Percentiles rank a stretch among this genome's conserved stretches.
Conservation (phyloP, 1,139 yeast species). For the Yamadazyma kanchanaburiensis region DNA sequence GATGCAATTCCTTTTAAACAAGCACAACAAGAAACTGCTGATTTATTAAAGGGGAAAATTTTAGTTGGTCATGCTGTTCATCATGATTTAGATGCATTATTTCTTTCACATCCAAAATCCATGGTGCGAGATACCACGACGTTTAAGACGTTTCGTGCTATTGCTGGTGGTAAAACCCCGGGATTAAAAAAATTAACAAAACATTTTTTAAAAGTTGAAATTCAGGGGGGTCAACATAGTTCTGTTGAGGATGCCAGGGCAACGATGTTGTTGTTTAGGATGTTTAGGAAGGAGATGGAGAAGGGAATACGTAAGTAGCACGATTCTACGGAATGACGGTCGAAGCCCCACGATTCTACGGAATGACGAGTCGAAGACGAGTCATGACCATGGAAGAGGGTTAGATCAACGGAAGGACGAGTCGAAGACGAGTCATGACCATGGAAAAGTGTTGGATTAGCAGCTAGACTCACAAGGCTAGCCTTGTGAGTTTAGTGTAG, state of each 20-base stretch:
- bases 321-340: too few relatives aligned
- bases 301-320: conserved; percentile 8
- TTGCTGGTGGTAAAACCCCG: conserved; percentile 68
- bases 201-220: conserved; percentile 55
- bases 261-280: conserved; percentile 73
- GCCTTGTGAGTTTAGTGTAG: too few relatives aligned
- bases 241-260: conserved; percentile 91
- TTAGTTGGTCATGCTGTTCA: conserved; percentile 84
- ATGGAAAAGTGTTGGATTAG: too few relatives aligned
- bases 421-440: too few relatives aligned
- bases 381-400: too few relatives aligned
- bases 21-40: conserved; percentile 59
- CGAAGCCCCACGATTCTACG: too few relatives aligned
- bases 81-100: conserved; percentile 70
- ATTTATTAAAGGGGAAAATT: conserved; percentile 47
- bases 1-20: conserved; percentile 62
- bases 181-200: conserved; percentile 63
- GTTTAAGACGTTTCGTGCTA: conserved; percentile 54
- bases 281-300: conserved; percentile 62
- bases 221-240: conserved; percentile 77
- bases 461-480: too few relatives aligned
- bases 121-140: conserved; percentile 73
- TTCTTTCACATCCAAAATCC: conserved; percentile 63
- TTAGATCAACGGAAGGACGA: too few relatives aligned
- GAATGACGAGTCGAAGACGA: too few relatives aligned